Evolutionary conservation across 2,329 filamentous ascomycete species (phyloP), one percentile per base, ranked within the genome.

Genomic region (Harringtonia lauricola): DNA sequence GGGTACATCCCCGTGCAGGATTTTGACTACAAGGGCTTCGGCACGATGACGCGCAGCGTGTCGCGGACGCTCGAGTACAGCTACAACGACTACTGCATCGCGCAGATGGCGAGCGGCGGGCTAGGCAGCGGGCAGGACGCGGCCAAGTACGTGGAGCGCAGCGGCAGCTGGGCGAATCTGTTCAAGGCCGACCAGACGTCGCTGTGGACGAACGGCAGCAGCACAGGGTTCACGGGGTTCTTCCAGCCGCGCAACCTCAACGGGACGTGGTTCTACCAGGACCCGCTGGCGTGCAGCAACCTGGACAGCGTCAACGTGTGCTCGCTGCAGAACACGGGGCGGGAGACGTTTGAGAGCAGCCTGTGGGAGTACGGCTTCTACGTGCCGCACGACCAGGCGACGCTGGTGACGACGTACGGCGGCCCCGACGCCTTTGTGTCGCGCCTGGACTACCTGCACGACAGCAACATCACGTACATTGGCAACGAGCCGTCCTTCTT

Each of bases 51-150:
- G 0, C 70, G 84, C 8, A 81, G 74, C 49, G 72, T 88, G 22
- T 86, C 79, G 2, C 70, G 84, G 8, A 87, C 83, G 0, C 72
- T 88, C 1, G 84, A 88, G 57, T 89, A 89, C 56, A 76, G 80
- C 8, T 88, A 88, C 59, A 78, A 88, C 50, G 84, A 88, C 61
- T 89, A 77, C 53, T 78, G 75, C 50, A 79, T 85, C 44, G 67
- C 77, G 0, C 66, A 76, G 38, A 73, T 86, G 44, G 81, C 81
- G 0, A 66, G 67, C 10, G 66, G 62, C 0, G 29, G 34, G 15
- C 57, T 84, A 33, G 75, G 74, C 2, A 67, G 73, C 13, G 63
- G 64, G 3, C 60, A 56, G 0, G 81, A 83, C 39, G 64, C 68
- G 21, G 65, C 73, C 41, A 80, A 73, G 54, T 87, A 86, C 47